phyloP scores from a whole-genome alignment of 1,284 basidiomycete species.

The Cryptococcus neoformans region DNA sequence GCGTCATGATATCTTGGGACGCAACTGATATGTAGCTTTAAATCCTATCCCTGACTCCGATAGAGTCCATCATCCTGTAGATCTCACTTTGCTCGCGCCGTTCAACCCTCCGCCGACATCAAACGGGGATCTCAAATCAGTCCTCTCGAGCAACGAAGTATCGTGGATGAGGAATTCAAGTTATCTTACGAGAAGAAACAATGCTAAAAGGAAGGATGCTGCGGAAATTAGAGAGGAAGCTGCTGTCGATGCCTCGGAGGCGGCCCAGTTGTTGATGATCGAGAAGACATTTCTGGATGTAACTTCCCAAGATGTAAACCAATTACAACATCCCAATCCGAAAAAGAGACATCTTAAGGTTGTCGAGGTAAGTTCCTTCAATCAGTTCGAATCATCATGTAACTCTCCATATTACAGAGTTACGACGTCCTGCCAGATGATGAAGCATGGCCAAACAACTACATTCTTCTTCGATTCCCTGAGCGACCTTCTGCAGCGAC shows the following conservation, averaged over 20 bases:
- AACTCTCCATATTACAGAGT: slow-evolving; percentile 29
- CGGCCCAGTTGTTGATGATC: slow-evolving; percentile 76
- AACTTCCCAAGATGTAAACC: slow-evolving; percentile 57
- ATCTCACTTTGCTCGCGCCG: slow-evolving; percentile 35
- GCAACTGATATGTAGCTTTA: slow-evolving; percentile 56
- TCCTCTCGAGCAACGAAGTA: slow-evolving; percentile 55
- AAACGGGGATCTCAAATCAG: slow-evolving; percentile 16
- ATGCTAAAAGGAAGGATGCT: slow-evolving; percentile 19
- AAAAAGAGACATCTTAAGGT: slow-evolving; percentile 73
- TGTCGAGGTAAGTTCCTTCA: slow-evolving; percentile 57
- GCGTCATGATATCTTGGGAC: slow-evolving; percentile 46
- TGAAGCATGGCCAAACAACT: slow-evolving; percentile 84
- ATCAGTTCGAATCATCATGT: background rate
- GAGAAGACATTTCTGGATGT: slow-evolving; percentile 72
- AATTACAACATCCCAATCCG: slow-evolving; percentile 61
- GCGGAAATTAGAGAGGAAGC: slow-evolving; percentile 41
- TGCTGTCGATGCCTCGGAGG: slow-evolving; percentile 68
- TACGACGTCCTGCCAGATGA: slow-evolving; percentile 84
- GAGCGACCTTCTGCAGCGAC: slow-evolving; percentile 73
- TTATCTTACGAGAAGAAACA: slow-evolving; percentile 62
- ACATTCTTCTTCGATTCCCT: slow-evolving; percentile 81
- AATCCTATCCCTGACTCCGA: slow-evolving; percentile 70
- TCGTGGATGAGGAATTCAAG: slow-evolving; percentile 87
- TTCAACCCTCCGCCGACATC: slow-evolving; percentile 15
- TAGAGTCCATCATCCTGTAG: slow-evolving; percentile 35